Evolutionary conservation across 1,284 basidiomycete genomes (phyloP).

Genomic region (Microstroma glucosiphilum): DNA sequence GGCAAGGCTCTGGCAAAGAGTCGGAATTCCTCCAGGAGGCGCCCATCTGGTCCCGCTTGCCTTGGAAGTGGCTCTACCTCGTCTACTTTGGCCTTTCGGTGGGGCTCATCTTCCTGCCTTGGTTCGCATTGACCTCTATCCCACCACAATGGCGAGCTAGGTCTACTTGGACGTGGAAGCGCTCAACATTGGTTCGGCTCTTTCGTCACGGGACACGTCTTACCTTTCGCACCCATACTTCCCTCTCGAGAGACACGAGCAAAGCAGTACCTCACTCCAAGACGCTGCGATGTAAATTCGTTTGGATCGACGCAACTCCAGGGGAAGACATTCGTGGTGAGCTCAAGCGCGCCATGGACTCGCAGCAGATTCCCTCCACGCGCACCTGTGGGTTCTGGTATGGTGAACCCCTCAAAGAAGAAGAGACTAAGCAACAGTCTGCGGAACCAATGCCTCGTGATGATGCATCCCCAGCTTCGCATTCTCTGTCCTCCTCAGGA

Average conservation of each 20-base stretch:
- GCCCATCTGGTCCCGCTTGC: constrained; percentile 39
- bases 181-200: constrained; percentile 35
- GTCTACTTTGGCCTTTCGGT: constrained; percentile 39
- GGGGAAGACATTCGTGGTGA: constrained; percentile 34
- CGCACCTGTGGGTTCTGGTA: constrained; percentile 43
- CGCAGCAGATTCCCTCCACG: constrained; percentile 24
- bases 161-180: constrained; percentile 39
- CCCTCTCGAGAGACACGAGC: constrained; percentile 27
- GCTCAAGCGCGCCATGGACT: constrained; percentile 28
- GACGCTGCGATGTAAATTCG: constrained; percentile 35
- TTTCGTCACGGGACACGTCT: constrained; percentile 34
- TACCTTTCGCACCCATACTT: constrained; percentile 39
- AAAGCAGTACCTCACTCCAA: constrained; percentile 36
- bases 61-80: constrained; percentile 39
- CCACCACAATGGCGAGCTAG: constrained; percentile 25
- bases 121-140: constrained; percentile 27
- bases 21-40: constrained; percentile 37
- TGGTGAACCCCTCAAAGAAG: constrained; percentile 16
- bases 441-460: not conserved
- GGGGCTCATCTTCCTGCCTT: constrained; percentile 30
- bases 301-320: constrained; percentile 29
- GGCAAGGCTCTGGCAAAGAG: constrained; percentile 32
- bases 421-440: not conserved
- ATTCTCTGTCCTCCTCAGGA: constrained; percentile 10
- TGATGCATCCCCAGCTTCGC: not conserved